Evolutionary conservation across 139 green algal species (phyloP), one percentile per base, ranked within the genome.

Genomic region (Nannochloris sp.): DNA sequence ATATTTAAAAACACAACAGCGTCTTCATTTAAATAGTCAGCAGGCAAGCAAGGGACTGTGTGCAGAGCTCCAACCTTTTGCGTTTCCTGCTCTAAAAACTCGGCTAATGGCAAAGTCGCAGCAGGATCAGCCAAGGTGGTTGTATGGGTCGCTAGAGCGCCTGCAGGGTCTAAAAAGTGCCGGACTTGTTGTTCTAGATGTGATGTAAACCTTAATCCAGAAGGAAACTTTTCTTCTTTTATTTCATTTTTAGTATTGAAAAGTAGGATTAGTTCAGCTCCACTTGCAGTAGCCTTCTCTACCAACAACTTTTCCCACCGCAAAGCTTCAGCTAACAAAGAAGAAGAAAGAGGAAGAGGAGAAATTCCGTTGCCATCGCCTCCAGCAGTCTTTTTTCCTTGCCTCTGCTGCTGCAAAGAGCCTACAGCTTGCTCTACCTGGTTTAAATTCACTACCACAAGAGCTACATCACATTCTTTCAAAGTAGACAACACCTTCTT

Each of bases 1-100:
- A 88, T 83, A 66, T 83, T 81, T 27, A 88, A 70, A 46, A 88
- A 83, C 32, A 88, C 70, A 45, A 64, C 57, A 33, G 78, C 46
- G 2, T 78, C 45, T 0, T 46, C 60, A 12, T 32, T 1, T 5
- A 58, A 5, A 36, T 12, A 56, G 3, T 4, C 34, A 4, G 14
- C 32, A 19, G 35, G 35, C 3, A 54, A 12, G 51, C 51, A 60
- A 12, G 51, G 51, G 12, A 10, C 51, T 10, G 13, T 60, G 51
- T 60, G 10, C 51, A 19, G 19, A 19, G 42, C 42, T 19, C 42
- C 42, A 19, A 19, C 42, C 19, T 51, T 19, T 19, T 19, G 19
- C 42, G 42, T 19, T 19, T 27, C 62, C 15, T 32, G 48, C 65
- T 81, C 71, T 36, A 83, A 27, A 19, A 75, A 72, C 12, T 15